Base-by-base conservation (phyloP, 1,284 basidiomycete species). In the Cutaneotrichosporon sp. region DNA sequence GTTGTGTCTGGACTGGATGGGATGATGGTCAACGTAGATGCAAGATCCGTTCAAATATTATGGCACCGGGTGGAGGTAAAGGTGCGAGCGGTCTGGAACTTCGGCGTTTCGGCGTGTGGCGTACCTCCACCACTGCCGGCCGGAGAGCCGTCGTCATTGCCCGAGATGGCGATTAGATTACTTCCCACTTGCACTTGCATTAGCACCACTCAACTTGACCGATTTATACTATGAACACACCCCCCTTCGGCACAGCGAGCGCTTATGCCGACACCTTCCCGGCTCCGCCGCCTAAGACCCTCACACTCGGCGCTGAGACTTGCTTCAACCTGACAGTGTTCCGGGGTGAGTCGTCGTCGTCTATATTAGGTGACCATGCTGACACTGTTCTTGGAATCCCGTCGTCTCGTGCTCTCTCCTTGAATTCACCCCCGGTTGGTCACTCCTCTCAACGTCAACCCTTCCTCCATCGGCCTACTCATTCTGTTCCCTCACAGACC, bases 301-400 rank as follows among this genome's bases (percentile, higher is more conserved):
- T 80, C 22, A 79, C 78, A 2, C 71, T 81, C 32, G 65, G 72
- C 26, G 70, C 76, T 2, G 78, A 79, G 63, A 80, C 90, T 73
- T 95, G 92, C 73, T 86, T 87, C 73, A 85, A 94, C 73, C 84
- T 95, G 38, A 86, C 86, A 21, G 73, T 90, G 9, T 95, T 95
- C 84, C 92, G 92, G 86, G 90, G 92, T 89, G 62, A 60, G 79
- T 72, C 16, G 62, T 30, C 5, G n/a, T 49, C n/a, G n/a, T 21
- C 7, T n/a, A 7, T 10, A 5, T 22, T 8, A n/a, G 47, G 21
- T 49, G n/a, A n/a, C 11, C 47, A 31, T 52, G 51, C 50, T 42
- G 50, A 42, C 38, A 5, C 16, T n/a, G 26, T 32, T 13, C 40
- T 10, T 46, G 11, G 18, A 6, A 50, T 13, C 16, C 31, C 22